Evolutionary conservation across 306 rosid genomes (phyloP).

Genomic region (Cicer judaicum): DNA sequence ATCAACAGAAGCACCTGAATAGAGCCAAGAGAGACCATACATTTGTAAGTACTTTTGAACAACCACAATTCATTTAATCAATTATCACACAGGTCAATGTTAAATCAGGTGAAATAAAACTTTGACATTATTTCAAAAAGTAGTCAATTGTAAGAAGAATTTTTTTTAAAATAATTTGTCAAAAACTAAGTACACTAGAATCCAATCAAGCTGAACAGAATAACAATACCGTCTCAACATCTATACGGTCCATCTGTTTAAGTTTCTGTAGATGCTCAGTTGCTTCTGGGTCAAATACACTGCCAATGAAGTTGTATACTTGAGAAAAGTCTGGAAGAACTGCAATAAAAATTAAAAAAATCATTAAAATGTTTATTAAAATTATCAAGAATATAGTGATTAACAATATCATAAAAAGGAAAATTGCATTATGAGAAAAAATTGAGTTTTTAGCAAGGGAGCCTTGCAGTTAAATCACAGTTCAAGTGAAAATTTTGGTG

Average conservation of each 20-base stretch:
- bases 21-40: neutral
- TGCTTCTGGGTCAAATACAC: conserved; percentile 83
- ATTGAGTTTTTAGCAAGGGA: neutral
- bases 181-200: conserved; percentile 23
- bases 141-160: neutral
- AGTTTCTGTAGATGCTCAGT: conserved; percentile 82
- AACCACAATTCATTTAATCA: conserved; percentile 5
- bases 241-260: conserved; percentile 86
- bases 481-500: conserved; percentile 21
- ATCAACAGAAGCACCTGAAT: conserved; percentile 84
- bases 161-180: conserved; percentile 15
- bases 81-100: conserved; percentile 11
- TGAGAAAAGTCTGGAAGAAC: conserved; percentile 92
- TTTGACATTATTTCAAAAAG: neutral
- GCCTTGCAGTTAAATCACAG: neutral
- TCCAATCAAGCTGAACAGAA: conserved; percentile 24
- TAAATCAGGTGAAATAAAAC: conserved; percentile 29
- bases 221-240: conserved; percentile 83
- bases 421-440: neutral
- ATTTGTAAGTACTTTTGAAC: conserved; percentile 1
- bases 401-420: neutral
- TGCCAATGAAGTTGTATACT: conserved; percentile 91
- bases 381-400: neutral
- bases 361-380: neutral
- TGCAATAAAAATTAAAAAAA: conserved; percentile 50